Base-by-base conservation (phyloP, 1,284 basidiomycete species). In the Pascua guehoae region DNA sequence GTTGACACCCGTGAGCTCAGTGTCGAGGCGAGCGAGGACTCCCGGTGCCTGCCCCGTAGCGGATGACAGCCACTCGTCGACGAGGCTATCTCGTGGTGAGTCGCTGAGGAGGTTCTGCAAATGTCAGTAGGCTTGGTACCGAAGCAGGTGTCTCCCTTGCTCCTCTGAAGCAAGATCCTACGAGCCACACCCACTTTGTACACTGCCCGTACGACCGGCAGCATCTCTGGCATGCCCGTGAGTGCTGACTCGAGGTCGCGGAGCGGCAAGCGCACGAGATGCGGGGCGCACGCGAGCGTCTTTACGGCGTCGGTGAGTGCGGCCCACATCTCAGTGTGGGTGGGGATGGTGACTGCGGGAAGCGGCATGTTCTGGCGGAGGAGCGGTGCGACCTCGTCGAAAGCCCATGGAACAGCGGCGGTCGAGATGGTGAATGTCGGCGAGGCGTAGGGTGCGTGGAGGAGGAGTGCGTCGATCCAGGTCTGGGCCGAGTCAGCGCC, bases 311-410 rank as follows among this genome's bases (percentile, higher is more conserved):
- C 72, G 7, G 77, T 71, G 2, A 89, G 62, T 0, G 78, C 73
- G 15, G 79, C 65, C 84, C 86, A 89, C 0, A 81, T 83, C 4
- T 81, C 71, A 12, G 78, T 72, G 46, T 81, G 77, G 1, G 79
- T 63, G 0, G 84, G 84, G 0, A 87, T 68, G 5, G 80, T 72
- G 15, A 88, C 77, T 4, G 84, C 76, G 14, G 86, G 83, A 8
- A 89, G 82, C 0, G 91, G 91, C 69, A 89, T 85, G 59, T 83
- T 85, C 41, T 86, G 86, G 32, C 86, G 85, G 0, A 93, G 79
- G 48, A 82, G 81, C 8, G 88, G 84, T 2, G 83, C 82, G 49
- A 90, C 84, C 43, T 83, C 79, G 53, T 63, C 58, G 14, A 5
- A 87, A 83, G 62, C 62, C 56, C 56, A 58, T 40, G 39, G 36